A percentile compares a stretch with the other conserved stretches of the same genome.
Conservation (phyloP, 257 asterid species). For the Plantago major region DNA sequence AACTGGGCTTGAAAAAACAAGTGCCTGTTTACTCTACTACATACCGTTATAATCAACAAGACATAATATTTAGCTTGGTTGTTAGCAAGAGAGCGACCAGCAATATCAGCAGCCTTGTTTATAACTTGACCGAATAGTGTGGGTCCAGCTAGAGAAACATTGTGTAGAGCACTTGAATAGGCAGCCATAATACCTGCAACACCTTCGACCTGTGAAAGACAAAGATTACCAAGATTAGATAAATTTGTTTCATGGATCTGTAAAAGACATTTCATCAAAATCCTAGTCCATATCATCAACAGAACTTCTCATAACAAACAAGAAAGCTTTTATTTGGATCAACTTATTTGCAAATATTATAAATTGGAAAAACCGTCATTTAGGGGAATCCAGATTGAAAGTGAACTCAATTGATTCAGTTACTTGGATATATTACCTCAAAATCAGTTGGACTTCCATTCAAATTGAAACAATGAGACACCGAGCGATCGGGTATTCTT, state of each 20-base stretch:
- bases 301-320: too few species aligned
- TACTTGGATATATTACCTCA: constrained; percentile 36
- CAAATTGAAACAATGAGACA: constrained; percentile 78
- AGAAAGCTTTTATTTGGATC: background rate
- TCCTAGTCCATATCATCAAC: too few species aligned
- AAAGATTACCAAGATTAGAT: too few species aligned
- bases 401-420: background rate
- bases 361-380: background rate
- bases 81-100: constrained; percentile 44
- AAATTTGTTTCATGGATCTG: too few species aligned
- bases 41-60: constrained; percentile 66
- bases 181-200: constrained; percentile 78
- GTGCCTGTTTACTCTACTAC: constrained; percentile 5
- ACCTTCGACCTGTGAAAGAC: constrained; percentile 51
- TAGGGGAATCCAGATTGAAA: background rate
- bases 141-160: constrained; percentile 63
- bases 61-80: constrained; percentile 55
- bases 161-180: constrained; percentile 59
- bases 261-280: too few species aligned
- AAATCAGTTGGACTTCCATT: constrained; percentile 44
- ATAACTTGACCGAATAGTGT: constrained; percentile 77
- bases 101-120: constrained; percentile 68
- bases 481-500: constrained; percentile 31
- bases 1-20: constrained; percentile 1
- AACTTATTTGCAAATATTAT: background rate